Conservation (phyloP, 164 flowering plant species). For the grape (Vitis vinifera) region ASM3070453v1 NC_081820.1:22509501-22510000, state of each 20-base stretch:
- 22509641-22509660: slow-evolving; percentile 85
- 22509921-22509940: too few species aligned
- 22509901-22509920: too few species aligned
- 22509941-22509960: too few species aligned
- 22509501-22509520: slow-evolving; percentile 35
- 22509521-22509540: slow-evolving; percentile 41
- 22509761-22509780: too few species aligned
- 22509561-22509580: slow-evolving; percentile 75
- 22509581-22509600: slow-evolving; percentile 83
- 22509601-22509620: slow-evolving; percentile 85
- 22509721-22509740: background rate
- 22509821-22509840: too few species aligned
- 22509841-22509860: too few species aligned
- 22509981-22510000: too few species aligned
- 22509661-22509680: slow-evolving; percentile 59
- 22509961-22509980: too few species aligned
- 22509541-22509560: slow-evolving; percentile 96
- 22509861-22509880: too few species aligned
- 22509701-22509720: background rate
- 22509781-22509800: too few species aligned
- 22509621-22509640: slow-evolving; percentile 91
- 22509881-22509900: too few species aligned
- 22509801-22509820: too few species aligned
- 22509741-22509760: background rate
- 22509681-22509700: background rate